These are phyloP conservation scores for Tinospora cordifolia DNA, from an alignment of 164 flowering plant species.

Conservation along the genomic window DNA sequence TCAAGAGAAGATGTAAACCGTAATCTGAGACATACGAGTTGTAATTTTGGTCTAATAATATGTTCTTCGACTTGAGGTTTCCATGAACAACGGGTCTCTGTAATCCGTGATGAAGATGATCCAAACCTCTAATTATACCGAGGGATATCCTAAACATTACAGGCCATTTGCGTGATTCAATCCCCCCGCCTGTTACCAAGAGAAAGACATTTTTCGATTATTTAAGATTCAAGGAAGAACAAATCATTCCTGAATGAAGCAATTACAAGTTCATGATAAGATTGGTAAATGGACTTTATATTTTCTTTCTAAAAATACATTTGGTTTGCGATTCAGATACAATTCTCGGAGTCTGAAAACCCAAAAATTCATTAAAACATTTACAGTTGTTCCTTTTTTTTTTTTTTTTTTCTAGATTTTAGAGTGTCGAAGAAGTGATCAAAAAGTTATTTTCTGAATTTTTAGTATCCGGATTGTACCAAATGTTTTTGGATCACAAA, in stretches of 20 bases:
- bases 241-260: neutral
- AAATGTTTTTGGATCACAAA: too few relatives aligned
- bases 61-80: slow-evolving; percentile 79
- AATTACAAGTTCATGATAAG: too few relatives aligned
- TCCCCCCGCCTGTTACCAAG: slow-evolving; percentile 39
- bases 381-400: neutral
- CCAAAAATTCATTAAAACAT: neutral
- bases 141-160: slow-evolving; percentile 47
- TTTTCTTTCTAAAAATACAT: too few relatives aligned
- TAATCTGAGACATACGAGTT: slow-evolving; percentile 65
- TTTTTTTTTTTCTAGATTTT: too few relatives aligned
- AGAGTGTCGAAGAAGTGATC: too few relatives aligned
- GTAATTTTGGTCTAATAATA: slow-evolving; percentile 46
- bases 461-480: too few relatives aligned
- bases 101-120: slow-evolving; percentile 66
- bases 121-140: slow-evolving; percentile 68
- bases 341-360: too few relatives aligned
- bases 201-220: neutral
- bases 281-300: too few relatives aligned
- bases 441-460: too few relatives aligned
- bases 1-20: slow-evolving; percentile 65
- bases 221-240: neutral
- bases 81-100: slow-evolving; percentile 70
- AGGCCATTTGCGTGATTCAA: slow-evolving; percentile 56
- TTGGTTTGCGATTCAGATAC: too few relatives aligned